A percentile compares a stretch with the other conserved stretches of the same genome.
These are phyloP conservation scores for Neobulgaria alba DNA, from an alignment of 2,329 filamentous ascomycete genomes.

Conservation along the genomic window DNA sequence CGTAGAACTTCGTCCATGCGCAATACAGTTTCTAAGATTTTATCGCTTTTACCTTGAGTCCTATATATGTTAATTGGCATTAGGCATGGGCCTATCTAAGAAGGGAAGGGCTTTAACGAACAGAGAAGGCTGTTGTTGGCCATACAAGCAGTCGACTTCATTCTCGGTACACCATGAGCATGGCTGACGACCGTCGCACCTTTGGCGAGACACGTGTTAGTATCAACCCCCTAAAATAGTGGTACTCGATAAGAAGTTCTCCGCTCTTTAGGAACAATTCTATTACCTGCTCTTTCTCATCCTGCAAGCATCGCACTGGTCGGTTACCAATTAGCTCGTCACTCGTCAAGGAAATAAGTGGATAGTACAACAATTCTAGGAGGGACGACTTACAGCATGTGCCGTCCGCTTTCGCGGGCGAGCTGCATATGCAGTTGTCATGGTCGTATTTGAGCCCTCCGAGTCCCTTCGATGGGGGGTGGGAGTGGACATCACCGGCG, in stretches of 20 bases:
- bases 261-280: too few relatives aligned
- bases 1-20: slow-evolving; percentile 38
- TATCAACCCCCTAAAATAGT: too few relatives aligned
- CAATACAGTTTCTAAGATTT: slow-evolving; percentile 42
- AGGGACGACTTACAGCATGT: slow-evolving; percentile 16
- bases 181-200: slow-evolving; percentile 16
- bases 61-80: neutral
- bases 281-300: slow-evolving; percentile 12
- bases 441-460: slow-evolving; percentile 9
- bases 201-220: too few relatives aligned
- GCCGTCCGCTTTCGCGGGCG: slow-evolving; percentile 16
- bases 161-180: slow-evolving; percentile 18
- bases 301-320: slow-evolving; percentile 14
- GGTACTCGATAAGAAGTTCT: too few relatives aligned
- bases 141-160: slow-evolving; percentile 17
- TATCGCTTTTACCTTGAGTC: slow-evolving; percentile 41
- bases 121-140: slow-evolving; percentile 8
- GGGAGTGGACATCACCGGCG: slow-evolving; percentile 7
- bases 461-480: slow-evolving; percentile 15
- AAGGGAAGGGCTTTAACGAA: neutral
- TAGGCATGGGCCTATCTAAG: neutral
- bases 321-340: neutral
- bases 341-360: neutral
- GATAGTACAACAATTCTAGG: too few relatives aligned
- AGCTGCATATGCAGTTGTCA: slow-evolving; percentile 14